Conservation (phyloP, 257 asterid genomes). For the Plantago major region DNA sequence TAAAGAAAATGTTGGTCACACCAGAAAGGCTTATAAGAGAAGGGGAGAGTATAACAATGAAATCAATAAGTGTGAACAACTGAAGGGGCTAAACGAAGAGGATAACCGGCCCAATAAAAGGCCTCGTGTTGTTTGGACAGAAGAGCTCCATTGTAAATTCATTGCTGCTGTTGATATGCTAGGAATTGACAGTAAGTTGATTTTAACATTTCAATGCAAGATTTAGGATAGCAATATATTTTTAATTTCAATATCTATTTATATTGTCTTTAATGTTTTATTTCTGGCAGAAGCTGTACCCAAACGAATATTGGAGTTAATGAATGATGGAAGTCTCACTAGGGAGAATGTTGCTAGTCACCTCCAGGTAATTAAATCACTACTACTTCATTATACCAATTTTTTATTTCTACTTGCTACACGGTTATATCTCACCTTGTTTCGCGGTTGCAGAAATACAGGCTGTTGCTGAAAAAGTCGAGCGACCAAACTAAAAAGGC, state of each 20-base stretch:
- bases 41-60: conserved; percentile 34
- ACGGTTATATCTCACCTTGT: neutral
- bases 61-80: conserved; percentile 27
- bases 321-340: conserved; percentile 49
- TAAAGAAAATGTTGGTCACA: conserved; percentile 3
- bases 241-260: neutral
- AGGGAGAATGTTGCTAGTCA: conserved; percentile 70
- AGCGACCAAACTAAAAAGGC: conserved; percentile 22
- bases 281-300: conserved; percentile 52
- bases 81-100: conserved; percentile 24
- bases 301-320: conserved; percentile 52
- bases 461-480: conserved; percentile 39
- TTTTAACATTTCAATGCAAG: neutral
- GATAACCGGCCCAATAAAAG: conserved; percentile 38
- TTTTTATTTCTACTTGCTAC: neutral
- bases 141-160: conserved; percentile 56
- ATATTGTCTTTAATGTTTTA: neutral
- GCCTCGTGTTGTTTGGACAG: conserved; percentile 58
- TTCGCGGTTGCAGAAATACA: conserved; percentile 42
- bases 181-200: conserved; percentile 48
- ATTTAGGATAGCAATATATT: neutral
- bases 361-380: conserved; percentile 42
- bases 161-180: conserved; percentile 49
- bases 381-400: neutral
- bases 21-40: neutral